These are phyloP conservation scores for Plasmodium gallinaceum DNA, from an alignment of 169 alveolate species.

Conservation along the genomic window DNA sequence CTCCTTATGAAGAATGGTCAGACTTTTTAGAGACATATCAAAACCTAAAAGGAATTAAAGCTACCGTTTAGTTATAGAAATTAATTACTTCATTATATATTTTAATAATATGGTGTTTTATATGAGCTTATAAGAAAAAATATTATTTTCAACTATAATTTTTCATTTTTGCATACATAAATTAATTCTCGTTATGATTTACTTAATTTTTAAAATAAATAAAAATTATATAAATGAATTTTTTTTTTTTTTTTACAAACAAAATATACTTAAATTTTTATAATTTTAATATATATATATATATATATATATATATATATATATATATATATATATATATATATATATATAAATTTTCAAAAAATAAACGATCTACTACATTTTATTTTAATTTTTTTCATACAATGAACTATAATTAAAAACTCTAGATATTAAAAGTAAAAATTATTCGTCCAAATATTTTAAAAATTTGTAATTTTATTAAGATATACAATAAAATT, in stretches of 20 bases:
- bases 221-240: neutral
- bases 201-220: neutral
- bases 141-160: neutral
- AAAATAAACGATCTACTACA: neutral
- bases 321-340: neutral
- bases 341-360: neutral
- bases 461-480: neutral
- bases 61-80: constrained; percentile 17
- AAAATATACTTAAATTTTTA: neutral
- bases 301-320: constrained; percentile 10
- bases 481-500: too few species aligned
- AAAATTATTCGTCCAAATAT: too few species aligned
- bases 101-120: neutral
- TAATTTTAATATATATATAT: constrained; percentile 3
- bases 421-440: too few species aligned
- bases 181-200: neutral
- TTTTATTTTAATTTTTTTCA: neutral
- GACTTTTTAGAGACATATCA: constrained; percentile 91
- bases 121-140: neutral
- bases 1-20: constrained; percentile 95
- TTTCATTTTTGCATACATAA: neutral
- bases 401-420: neutral
- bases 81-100: neutral
- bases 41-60: constrained; percentile 43
- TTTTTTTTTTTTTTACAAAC: neutral